A percentile compares a stretch with the other conserved stretches of the same genome.
phyloP scores from a whole-genome alignment of 2,329 filamentous ascomycete genomes.

The Fusarium sp. region DNA sequence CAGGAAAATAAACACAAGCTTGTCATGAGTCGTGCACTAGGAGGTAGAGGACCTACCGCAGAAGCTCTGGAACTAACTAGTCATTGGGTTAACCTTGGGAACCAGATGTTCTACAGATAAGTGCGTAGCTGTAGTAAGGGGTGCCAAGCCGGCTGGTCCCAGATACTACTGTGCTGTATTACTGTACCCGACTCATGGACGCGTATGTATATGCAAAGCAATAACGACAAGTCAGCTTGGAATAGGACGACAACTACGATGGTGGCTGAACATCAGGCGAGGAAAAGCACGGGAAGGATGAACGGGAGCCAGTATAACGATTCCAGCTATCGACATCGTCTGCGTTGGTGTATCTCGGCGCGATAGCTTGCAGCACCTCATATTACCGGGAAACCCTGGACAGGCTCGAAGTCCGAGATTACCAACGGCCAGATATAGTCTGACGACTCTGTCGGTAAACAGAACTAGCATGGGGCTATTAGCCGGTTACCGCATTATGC shows the following conservation, averaged over 20 bases:
- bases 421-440: conserved; percentile 4
- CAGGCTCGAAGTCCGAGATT: background rate
- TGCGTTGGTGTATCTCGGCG: conserved; percentile 24
- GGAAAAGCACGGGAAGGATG: background rate
- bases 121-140: conserved; percentile 19
- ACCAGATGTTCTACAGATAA: conserved; percentile 2
- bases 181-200: conserved; percentile 28
- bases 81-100: conserved; percentile 3
- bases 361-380: conserved; percentile 16
- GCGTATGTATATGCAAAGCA: background rate
- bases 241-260: conserved; percentile 15
- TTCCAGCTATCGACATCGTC: conserved; percentile 18
- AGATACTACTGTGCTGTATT: background rate
- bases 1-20: conserved; percentile 17
- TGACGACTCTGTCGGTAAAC: conserved; percentile 1
- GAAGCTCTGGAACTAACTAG: conserved; percentile 15
- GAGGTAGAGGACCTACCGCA: conserved; percentile 13
- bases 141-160: conserved; percentile 28
- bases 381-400: conserved; percentile 7
- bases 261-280: background rate
- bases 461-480: conserved; percentile 13
- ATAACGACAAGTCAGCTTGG: conserved; percentile 22
- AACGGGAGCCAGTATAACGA: conserved; percentile 18
- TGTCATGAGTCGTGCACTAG: conserved; percentile 28
- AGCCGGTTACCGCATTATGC: background rate